Evolutionary conservation across 2,329 filamentous ascomycete species (phyloP).

Genomic region (Curvularia sp.): DNA sequence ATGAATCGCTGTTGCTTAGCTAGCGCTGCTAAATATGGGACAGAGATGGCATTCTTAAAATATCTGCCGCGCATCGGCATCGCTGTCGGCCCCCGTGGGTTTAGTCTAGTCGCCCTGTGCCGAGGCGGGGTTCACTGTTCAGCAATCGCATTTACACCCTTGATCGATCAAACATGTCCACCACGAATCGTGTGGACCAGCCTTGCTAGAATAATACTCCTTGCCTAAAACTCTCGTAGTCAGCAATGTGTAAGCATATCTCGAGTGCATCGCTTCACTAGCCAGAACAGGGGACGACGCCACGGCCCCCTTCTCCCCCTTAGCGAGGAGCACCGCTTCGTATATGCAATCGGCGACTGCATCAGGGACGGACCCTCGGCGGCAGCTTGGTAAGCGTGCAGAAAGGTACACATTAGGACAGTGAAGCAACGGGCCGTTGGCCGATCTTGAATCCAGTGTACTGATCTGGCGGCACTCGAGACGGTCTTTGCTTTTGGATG

Average conservation of each 20-base stretch:
- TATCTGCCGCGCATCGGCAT: not conserved
- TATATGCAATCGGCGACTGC: conserved; percentile 10
- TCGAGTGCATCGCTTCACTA: not conserved
- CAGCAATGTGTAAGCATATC: not conserved
- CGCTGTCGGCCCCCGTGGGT: not conserved
- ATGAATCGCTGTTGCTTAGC: not conserved
- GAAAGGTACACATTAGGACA: conserved; percentile 1
- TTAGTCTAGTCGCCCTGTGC: not conserved
- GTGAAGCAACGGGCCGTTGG: conserved; percentile 19
- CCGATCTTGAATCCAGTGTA: conserved; percentile 10
- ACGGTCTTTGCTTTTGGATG: conserved; percentile 18
- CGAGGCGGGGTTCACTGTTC: conserved; percentile 4
- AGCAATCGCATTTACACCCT: conserved; percentile 5
- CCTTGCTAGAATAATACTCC: not conserved
- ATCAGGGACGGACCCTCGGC: conserved; percentile 2
- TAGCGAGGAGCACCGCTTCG: not conserved
- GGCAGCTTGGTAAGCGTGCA: conserved; percentile 19
- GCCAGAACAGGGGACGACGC: conserved; percentile 1
- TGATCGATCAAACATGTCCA: not conserved
- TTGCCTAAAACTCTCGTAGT: not conserved
- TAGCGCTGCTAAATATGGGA: not conserved
- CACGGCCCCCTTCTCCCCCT: not conserved
- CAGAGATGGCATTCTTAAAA: conserved; percentile 1
- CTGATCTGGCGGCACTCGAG: conserved; percentile 7
- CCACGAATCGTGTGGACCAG: not conserved